These are phyloP conservation scores for Trichosporon sp. DNA, from an alignment of 1,284 basidiomycete genomes.

Conservation along the genomic window DNA sequence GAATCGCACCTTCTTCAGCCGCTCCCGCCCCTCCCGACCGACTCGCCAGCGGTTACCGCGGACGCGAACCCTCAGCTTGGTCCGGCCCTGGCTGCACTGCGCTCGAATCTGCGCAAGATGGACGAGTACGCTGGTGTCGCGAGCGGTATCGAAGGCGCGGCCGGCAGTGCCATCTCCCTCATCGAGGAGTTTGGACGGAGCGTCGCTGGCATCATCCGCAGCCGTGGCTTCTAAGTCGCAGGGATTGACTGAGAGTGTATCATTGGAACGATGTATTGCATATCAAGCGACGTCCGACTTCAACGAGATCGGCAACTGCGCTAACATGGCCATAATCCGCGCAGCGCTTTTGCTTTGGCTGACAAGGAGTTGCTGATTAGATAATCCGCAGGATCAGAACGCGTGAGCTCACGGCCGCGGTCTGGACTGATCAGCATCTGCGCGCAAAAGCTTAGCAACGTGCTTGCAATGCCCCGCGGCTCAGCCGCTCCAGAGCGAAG, in stretches of 20 bases:
- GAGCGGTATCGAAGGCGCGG: constrained; percentile 36
- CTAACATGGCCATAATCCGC: neutral
- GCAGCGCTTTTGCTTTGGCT: no score
- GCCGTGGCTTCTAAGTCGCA: constrained; percentile 39
- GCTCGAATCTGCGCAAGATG: constrained; percentile 37
- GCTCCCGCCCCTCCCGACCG: constrained; percentile 25
- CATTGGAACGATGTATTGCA: constrained; percentile 10
- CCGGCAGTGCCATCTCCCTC: constrained; percentile 40
- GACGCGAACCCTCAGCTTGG: constrained; percentile 40
- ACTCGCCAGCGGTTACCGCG: neutral
- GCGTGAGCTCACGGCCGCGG: no score
- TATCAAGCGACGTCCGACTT: neutral
- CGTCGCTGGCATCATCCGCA: constrained; percentile 42
- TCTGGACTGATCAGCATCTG: no score
- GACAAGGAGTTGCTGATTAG: neutral
- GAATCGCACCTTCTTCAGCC: constrained; percentile 50
- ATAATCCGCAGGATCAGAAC: neutral
- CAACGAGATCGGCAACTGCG: neutral
- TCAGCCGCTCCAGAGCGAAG: no score
- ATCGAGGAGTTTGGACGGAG: constrained; percentile 41
- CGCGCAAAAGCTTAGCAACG: neutral
- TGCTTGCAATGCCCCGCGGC: no score
- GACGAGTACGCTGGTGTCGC: constrained; percentile 26
- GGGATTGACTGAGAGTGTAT: neutral
- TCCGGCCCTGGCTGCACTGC: constrained; percentile 37